A percentile compares a stretch with the other conserved stretches of the same genome.
Evolutionary conservation across 768 basidiomycete genomes (phyloP).

Genomic region (Trametes cinnabarina): DNA sequence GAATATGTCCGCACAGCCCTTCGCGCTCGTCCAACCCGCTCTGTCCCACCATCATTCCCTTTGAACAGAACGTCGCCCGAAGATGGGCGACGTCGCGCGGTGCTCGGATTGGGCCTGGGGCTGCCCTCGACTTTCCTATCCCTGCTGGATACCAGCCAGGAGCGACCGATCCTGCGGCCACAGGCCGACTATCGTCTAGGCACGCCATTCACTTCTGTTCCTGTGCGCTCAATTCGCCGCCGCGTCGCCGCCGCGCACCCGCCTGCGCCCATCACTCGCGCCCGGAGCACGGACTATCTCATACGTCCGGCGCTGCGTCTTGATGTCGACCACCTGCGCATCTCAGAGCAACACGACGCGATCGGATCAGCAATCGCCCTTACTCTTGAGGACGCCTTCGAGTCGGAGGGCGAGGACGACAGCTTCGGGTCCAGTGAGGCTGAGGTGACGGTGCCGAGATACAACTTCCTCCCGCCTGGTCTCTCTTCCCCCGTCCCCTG

Average conservation of each 20-base stretch:
- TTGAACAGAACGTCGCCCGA: too few species aligned
- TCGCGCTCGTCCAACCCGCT: background rate
- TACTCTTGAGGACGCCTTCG: conserved; percentile 3
- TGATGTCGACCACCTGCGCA: background rate
- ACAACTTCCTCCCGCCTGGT: conserved; percentile 13
- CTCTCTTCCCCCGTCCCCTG: conserved; percentile 2
- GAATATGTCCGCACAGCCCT: background rate
- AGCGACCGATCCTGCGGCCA: background rate
- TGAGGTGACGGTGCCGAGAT: background rate
- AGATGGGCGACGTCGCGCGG: background rate
- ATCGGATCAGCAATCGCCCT: background rate
- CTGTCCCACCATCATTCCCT: background rate
- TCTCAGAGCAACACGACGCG: background rate
- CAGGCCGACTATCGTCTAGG: background rate
- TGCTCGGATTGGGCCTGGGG: background rate
- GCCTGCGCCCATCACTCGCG: background rate
- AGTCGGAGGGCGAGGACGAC: background rate
- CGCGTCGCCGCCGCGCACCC: conserved; percentile 1
- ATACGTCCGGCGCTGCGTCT: background rate
- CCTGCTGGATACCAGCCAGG: background rate
- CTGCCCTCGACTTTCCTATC: background rate
- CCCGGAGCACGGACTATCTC: background rate
- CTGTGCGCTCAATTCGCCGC: background rate
- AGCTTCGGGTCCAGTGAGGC: background rate
- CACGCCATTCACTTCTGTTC: background rate